These are phyloP conservation scores for Sporothrix globosa DNA, from an alignment of 2,329 filamentous ascomycete species.

Conservation along the genomic window DNA sequence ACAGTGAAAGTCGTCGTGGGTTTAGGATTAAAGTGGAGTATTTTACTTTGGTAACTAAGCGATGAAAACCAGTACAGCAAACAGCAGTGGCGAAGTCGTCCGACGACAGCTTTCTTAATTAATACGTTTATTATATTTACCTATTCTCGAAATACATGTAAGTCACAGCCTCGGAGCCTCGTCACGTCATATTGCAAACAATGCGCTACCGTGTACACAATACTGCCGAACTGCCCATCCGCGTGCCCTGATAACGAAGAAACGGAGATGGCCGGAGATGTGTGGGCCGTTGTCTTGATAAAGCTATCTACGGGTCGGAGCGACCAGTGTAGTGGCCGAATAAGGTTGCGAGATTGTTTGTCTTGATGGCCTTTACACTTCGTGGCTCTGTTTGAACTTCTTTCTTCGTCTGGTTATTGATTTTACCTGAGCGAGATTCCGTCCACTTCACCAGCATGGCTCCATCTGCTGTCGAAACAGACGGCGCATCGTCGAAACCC, in stretches of 20 bases:
- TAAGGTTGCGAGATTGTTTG: neutral
- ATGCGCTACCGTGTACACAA: neutral
- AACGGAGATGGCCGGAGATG: slow-evolving; percentile 30
- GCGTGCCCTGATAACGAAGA: neutral
- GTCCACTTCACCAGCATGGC: slow-evolving; percentile 23
- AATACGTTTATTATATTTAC: no score
- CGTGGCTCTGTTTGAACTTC: neutral
- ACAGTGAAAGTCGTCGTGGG: slow-evolving; percentile 10
- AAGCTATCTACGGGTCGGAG: slow-evolving; percentile 22
- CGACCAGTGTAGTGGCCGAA: slow-evolving; percentile 18
- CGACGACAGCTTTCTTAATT: neutral
- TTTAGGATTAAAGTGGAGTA: slow-evolving; percentile 7
- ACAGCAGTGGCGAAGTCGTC: slow-evolving; percentile 1
- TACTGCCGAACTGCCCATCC: neutral
- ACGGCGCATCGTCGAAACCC: neutral
- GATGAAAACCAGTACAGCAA: neutral
- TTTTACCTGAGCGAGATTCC: neutral
- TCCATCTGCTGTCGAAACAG: slow-evolving; percentile 28
- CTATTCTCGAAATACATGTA: no score
- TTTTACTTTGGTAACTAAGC: neutral
- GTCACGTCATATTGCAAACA: neutral
- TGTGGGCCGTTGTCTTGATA: slow-evolving; percentile 20
- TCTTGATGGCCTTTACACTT: neutral
- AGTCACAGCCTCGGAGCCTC: neutral
- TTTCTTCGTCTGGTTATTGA: neutral